Percentiles rank a stretch among this genome's conserved stretches.
These are phyloP conservation scores for Boletus rex-veris DNA, from an alignment of 768 basidiomycete species.

Conservation along the genomic window DNA sequence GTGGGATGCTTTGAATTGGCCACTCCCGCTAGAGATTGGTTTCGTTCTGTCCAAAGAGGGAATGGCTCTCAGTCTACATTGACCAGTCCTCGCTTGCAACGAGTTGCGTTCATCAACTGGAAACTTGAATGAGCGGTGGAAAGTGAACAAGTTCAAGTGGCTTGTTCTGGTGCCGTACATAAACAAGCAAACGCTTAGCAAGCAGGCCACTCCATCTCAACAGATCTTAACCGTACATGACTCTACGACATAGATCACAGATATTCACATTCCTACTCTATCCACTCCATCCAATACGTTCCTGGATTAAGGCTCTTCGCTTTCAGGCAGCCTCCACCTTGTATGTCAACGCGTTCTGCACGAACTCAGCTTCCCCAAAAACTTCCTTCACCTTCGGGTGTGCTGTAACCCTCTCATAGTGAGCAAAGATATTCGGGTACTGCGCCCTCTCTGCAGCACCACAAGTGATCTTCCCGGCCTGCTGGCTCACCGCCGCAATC, in stretches of 20 bases:
- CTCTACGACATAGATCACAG: background rate
- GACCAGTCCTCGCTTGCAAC: background rate
- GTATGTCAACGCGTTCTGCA: conserved; percentile 15
- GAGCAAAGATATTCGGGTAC: conserved; percentile 26
- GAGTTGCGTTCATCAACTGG: background rate
- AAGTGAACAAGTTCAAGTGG: background rate
- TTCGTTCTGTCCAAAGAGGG: background rate
- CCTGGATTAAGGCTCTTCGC: too few relatives aligned
- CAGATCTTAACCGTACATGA: too few relatives aligned
- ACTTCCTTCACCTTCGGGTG: conserved; percentile 17
- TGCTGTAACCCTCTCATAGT: conserved; percentile 20
- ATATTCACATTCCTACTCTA: background rate
- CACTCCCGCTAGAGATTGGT: background rate
- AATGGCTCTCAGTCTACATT: background rate
- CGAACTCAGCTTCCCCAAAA: conserved; percentile 19
- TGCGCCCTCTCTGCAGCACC: conserved; percentile 25
- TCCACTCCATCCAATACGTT: background rate
- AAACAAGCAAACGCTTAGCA: background rate
- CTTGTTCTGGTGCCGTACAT: conserved; percentile 2
- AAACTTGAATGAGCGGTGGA: background rate
- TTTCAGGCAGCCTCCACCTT: conserved; percentile 5
- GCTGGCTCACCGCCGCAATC: conserved; percentile 21
- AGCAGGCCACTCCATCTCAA: background rate
- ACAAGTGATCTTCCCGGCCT: conserved; percentile 22
- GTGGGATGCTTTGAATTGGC: background rate